Conservation (phyloP, 2,329 filamentous ascomycete genomes). For the Fusarium sp. region DNA sequence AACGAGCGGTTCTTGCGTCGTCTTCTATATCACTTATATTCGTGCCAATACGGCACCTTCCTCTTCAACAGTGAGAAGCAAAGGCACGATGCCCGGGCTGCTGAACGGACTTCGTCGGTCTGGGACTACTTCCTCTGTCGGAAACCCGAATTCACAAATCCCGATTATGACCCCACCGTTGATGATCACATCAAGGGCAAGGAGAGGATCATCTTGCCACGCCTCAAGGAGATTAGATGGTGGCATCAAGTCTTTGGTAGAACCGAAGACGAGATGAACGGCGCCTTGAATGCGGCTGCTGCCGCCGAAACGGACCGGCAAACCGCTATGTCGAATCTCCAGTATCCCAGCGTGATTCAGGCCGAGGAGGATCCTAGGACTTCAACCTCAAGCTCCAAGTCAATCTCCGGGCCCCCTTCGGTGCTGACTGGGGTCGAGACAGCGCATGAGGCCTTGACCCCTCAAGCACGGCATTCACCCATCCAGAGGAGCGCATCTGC, state of each 20-base stretch:
- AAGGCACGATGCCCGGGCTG: constrained; percentile 72
- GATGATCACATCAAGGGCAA: constrained; percentile 82
- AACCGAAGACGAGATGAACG: constrained; percentile 92
- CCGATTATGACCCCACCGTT: constrained; percentile 74
- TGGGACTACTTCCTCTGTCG: constrained; percentile 95
- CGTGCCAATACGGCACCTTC: constrained; percentile 96
- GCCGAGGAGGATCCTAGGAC: constrained; percentile 42
- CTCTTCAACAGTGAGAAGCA: constrained; percentile 95
- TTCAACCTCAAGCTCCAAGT: constrained; percentile 48
- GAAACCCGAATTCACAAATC: constrained; percentile 81
- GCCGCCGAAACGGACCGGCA: constrained; percentile 56
- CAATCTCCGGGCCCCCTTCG: constrained; percentile 55
- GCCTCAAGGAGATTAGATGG: constrained; percentile 82
- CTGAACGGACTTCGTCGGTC: constrained; percentile 80
- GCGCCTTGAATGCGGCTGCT: constrained; percentile 62
- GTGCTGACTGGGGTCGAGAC: constrained; percentile 68
- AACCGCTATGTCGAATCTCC: constrained; percentile 49
- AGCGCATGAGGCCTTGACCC: constrained; percentile 60
- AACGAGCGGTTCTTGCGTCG: constrained; percentile 92
- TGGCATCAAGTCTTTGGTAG: constrained; percentile 90
- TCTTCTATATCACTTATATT: constrained; percentile 91
- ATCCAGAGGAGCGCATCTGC: constrained; percentile 57
- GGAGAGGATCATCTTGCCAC: constrained; percentile 84
- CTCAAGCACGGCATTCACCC: constrained; percentile 47
- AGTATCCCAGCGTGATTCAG: constrained; percentile 43